Evolutionary conservation across 768 basidiomycete species (phyloP).

Genomic region (Boletus tylopilopsis): DNA sequence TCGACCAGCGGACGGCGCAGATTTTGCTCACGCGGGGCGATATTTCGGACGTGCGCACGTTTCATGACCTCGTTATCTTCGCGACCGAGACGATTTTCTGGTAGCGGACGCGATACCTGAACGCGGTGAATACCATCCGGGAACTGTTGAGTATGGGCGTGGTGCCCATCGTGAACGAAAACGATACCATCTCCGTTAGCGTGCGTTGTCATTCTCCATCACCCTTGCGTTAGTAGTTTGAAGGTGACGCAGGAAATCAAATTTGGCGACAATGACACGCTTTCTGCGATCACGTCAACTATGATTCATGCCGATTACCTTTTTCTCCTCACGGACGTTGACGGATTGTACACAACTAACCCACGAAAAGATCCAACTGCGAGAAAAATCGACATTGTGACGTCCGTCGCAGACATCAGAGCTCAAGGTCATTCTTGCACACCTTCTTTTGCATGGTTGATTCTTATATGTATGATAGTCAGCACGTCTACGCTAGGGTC

Average conservation of each 20-base stretch:
- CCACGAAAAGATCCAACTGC: slow-evolving; percentile 88
- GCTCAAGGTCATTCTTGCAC: slow-evolving; percentile 55
- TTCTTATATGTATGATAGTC: slow-evolving; percentile 43
- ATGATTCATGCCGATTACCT: slow-evolving; percentile 99
- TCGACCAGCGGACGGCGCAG: slow-evolving; percentile 95
- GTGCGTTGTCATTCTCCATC: slow-evolving; percentile 45
- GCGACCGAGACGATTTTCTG: slow-evolving; percentile 5
- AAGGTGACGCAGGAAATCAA: slow-evolving; percentile 81
- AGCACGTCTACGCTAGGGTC: slow-evolving; percentile 92
- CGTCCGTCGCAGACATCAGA: slow-evolving; percentile 79
- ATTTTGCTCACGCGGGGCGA: slow-evolving; percentile 92
- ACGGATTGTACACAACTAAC: slow-evolving; percentile 92
- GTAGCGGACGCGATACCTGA: slow-evolving; percentile 91
- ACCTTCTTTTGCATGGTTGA: background rate
- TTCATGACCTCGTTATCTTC: background rate
- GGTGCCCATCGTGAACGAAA: slow-evolving; percentile 98
- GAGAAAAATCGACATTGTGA: slow-evolving; percentile 74
- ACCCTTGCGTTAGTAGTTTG: background rate
- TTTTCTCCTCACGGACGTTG: slow-evolving; percentile 95
- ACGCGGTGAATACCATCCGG: slow-evolving; percentile 93
- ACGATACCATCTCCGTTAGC: slow-evolving; percentile 97
- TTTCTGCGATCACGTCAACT: slow-evolving; percentile 94
- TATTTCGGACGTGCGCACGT: slow-evolving; percentile 80
- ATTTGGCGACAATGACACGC: slow-evolving; percentile 98
- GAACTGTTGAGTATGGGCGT: slow-evolving; percentile 92